These are phyloP conservation scores for Nissolia schottii DNA, from an alignment of 306 rosid genomes.

Conservation along the genomic window DNA sequence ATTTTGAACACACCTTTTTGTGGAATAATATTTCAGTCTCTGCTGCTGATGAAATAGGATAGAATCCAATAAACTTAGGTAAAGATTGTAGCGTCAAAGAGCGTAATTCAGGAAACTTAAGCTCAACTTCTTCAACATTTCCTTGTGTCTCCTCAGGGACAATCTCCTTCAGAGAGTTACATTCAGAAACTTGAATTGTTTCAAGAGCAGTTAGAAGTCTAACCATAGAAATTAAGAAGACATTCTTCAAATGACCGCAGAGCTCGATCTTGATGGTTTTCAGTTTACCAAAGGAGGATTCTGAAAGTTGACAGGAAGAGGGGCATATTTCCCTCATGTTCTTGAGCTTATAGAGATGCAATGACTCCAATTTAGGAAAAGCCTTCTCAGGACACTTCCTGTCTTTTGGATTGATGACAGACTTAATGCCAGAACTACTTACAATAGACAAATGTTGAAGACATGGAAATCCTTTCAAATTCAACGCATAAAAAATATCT, in stretches of 20 bases:
- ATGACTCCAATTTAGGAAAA: constrained; percentile 28
- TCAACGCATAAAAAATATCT: constrained; percentile 3
- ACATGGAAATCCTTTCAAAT: constrained; percentile 23
- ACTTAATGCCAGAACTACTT: neutral
- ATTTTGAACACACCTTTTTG: neutral
- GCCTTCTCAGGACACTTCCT: neutral
- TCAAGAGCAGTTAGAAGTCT: constrained; percentile 19
- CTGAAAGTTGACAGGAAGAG: constrained; percentile 1
- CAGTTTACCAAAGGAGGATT: constrained; percentile 24
- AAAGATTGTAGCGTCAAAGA: neutral
- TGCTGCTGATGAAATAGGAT: neutral
- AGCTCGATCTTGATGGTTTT: constrained; percentile 13
- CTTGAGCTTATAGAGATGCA: constrained; percentile 6
- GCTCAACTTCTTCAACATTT: neutral
- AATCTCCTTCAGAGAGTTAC: constrained; percentile 18
- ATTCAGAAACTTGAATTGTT: constrained; percentile 33
- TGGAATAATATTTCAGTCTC: neutral
- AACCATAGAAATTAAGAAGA: constrained; percentile 10
- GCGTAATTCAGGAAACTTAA: neutral
- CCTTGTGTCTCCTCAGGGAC: neutral
- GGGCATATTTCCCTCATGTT: neutral
- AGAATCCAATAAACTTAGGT: neutral
- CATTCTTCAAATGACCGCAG: constrained; percentile 1
- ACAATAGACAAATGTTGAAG: constrained; percentile 29
- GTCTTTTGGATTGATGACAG: constrained; percentile 8